These are phyloP conservation scores for Suillus fuscotomentosus DNA, from an alignment of 768 basidiomycete genomes.

Conservation along the genomic window DNA sequence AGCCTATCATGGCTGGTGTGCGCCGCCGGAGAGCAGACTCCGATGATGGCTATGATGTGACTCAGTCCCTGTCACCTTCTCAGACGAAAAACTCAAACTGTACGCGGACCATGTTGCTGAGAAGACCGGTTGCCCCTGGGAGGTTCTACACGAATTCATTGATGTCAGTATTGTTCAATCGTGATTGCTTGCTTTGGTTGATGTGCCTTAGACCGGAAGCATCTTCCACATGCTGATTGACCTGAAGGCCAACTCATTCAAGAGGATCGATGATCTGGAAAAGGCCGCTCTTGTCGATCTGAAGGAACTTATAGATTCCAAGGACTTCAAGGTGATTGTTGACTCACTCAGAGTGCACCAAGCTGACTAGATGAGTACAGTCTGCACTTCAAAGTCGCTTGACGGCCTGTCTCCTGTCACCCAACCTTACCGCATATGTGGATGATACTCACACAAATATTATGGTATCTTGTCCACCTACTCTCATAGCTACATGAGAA, in stretches of 20 bases:
- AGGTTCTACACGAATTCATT: not conserved
- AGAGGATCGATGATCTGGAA: not conserved
- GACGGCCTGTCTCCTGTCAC: slow-evolving; percentile 6
- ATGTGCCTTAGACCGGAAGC: not conserved
- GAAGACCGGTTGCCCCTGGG: not conserved
- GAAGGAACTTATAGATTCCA: not conserved
- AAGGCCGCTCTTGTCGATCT: not conserved
- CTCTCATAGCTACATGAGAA: not conserved
- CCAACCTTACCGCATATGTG: slow-evolving; percentile 2
- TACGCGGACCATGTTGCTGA: not conserved
- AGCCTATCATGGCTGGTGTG: not conserved
- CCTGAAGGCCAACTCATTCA: not conserved
- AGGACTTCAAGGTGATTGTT: not conserved
- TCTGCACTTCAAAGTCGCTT: not conserved
- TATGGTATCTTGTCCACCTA: not conserved
- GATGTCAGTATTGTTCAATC: not conserved
- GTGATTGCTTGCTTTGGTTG: not conserved
- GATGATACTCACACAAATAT: slow-evolving; percentile 2
- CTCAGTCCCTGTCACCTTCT: not conserved
- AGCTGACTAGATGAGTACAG: not conserved
- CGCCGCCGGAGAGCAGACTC: not conserved
- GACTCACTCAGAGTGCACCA: not conserved
- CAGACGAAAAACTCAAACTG: not conserved
- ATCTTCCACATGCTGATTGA: not conserved
- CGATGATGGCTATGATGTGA: not conserved